Base-by-base conservation (phyloP, 257 asterid species). In the Scutellaria galericulata region DNA sequence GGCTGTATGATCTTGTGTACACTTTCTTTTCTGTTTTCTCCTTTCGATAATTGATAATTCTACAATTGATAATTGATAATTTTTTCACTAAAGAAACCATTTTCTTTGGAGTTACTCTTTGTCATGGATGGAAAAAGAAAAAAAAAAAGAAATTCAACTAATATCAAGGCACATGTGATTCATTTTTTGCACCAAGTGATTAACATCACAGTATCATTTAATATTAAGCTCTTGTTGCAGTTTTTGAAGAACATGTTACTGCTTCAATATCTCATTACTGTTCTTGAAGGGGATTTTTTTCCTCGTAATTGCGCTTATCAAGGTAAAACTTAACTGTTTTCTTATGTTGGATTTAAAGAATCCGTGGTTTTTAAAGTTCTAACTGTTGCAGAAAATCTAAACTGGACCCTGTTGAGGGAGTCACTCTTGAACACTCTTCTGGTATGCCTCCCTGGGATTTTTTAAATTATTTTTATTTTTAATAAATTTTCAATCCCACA, bases 331-430 rank as follows among this genome's bases (percentile, higher is more conserved):
- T 22, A 46, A 60, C 47, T 53, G 15, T 75, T 52, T 44, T 40
- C 8, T 12, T 52, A 7, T 27, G 64, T n/a, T 42, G 40, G 41
- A 52, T 60, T 57, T 66, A 7, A 69, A 22, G 40, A 54, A 63
- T 50, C n/a, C 51, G 7, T 53, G 58, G 31, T 45, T 72, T 45
- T 72, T 41, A 42, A 45, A 71, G 11, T 57, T 59, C 57, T 6
- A 40, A 31, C 58, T 75, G 52, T 68, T 80, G 88, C 96, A 93
- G 98, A 85, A 76, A 88, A 76, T 80, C 60, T 72, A 85, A 78
- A 90, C 72, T 91, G 97, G 97, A 75, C 79, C 60, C 77, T 83
- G 62, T 69, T 91, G 79, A 84, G 93, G 87, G 96, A 89, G 79
- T 89, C 96, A 46, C 82, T 81, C 72, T 84, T 93, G 57, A 83